Conservation (phyloP, 2,329 filamentous ascomycete genomes). For the Paracoccidioides lutzii region DNA sequence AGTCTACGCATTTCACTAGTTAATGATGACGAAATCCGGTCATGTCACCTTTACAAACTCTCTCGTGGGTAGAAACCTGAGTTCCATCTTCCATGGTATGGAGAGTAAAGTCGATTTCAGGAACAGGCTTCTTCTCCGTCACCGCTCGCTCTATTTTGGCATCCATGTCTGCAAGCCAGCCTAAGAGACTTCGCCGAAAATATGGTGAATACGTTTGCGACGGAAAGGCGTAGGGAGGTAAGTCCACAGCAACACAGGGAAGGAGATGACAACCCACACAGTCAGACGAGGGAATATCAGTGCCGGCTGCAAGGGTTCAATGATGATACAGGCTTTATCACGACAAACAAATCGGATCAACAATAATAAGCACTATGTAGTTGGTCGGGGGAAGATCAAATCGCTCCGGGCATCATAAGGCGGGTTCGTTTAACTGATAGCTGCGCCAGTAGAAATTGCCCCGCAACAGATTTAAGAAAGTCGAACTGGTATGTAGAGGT, state of each 20-base stretch:
- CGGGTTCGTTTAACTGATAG: neutral
- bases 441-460: neutral
- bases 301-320: neutral
- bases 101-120: slow-evolving; percentile 96
- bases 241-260: neutral
- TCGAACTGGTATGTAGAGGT: neutral
- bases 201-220: neutral
- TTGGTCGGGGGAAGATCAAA: neutral
- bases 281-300: neutral
- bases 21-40: neutral
- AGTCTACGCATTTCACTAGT: neutral
- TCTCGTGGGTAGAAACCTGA: slow-evolving; percentile 87
- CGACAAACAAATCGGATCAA: neutral
- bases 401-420: slow-evolving; percentile 1
- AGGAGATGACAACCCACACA: neutral
- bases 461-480: neutral
- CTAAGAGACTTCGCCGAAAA: neutral
- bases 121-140: slow-evolving; percentile 84
- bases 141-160: slow-evolving; percentile 66
- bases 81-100: slow-evolving; percentile 97
- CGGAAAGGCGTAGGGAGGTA: neutral
- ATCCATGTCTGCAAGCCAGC: slow-evolving; percentile 26
- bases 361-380: neutral
- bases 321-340: neutral
- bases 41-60: slow-evolving; percentile 83